Base-by-base conservation (phyloP, 2,329 filamentous ascomycete species). In the Xylariaceae sp. region DNA sequence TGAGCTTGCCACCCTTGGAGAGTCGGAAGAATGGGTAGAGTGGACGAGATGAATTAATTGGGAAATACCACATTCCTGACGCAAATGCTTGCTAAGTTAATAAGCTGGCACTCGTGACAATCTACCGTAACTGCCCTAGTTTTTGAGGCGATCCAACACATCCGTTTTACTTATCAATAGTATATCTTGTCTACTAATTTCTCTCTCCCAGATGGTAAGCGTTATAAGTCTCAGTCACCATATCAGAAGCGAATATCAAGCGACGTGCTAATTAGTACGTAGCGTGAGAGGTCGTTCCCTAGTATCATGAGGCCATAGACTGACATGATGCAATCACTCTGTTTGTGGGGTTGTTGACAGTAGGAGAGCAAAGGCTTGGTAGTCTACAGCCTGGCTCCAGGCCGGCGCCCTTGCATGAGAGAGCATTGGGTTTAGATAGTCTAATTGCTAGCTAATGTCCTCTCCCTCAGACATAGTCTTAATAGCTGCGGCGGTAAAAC, bases 51-150 rank as follows among this genome's bases (percentile, higher is more conserved):
- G 28, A n/a, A n/a, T n/a, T n/a, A n/a, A n/a, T n/a, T n/a, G n/a
- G n/a, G n/a, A n/a, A n/a, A n/a, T n/a, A n/a, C n/a, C n/a, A n/a
- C n/a, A n/a, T n/a, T n/a, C n/a, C n/a, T n/a, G n/a, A 29, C 24
- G 24, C 16, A 44, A 14, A 37, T 28, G 24, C 6, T 26, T 45
- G 19, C 19, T 41, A n/a, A 46, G 37, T 47, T 44, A 12, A 58
- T 31, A 26, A 53, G 44, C 57, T 53, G 48, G 45, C 43, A 53
- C 39, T 53, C 53, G 53, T 56, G 57, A 56, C 57, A 56, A 44
- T 24, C 28, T 29, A 41, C 39, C 57, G 53, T 48, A 29, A 47
- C 34, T 24, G 23, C 48, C 33, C 44, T 43, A 14, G 47, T 31
- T 23, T 19, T 23, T 12, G 17, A 41, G 43, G 26, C 26, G 36